Percentiles rank a stretch among this genome's conserved stretches.
Evolutionary conservation across 352 stramenopile genomes (phyloP).

Genomic region (Pythium periplocum): DNA sequence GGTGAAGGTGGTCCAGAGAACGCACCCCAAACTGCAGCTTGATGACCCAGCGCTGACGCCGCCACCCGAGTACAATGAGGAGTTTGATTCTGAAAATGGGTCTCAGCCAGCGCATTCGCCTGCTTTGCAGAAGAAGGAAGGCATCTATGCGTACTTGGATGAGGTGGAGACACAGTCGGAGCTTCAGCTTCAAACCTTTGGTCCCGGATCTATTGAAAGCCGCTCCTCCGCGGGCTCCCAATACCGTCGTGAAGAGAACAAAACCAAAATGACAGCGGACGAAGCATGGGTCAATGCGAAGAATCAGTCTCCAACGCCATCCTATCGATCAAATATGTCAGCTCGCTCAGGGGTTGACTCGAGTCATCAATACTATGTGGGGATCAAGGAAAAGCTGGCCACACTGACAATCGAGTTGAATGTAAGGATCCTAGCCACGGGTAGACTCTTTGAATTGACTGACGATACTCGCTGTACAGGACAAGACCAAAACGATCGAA

Average conservation of each 20-base stretch:
- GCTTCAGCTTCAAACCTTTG: slow-evolving; percentile 33
- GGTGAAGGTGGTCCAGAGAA: no score
- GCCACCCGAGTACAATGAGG: slow-evolving; percentile 30
- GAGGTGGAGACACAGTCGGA: slow-evolving; percentile 61
- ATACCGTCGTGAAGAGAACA: slow-evolving; percentile 11
- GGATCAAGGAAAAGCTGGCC: slow-evolving; percentile 78
- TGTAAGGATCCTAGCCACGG: slow-evolving; percentile 21
- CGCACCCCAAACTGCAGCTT: slow-evolving; percentile 21
- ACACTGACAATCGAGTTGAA: slow-evolving; percentile 76
- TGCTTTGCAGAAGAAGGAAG: slow-evolving; percentile 3
- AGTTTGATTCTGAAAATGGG: slow-evolving; percentile 21
- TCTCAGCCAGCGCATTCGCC: slow-evolving; percentile 22
- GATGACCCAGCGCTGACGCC: slow-evolving; percentile 33
- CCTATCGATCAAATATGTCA: slow-evolving; percentile 24
- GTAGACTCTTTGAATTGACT: neutral
- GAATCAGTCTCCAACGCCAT: slow-evolving; percentile 19
- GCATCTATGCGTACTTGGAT: slow-evolving; percentile 82
- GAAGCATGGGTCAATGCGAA: slow-evolving; percentile 32
- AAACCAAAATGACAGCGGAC: slow-evolving; percentile 9
- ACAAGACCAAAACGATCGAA: slow-evolving; percentile 84
- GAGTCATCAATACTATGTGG: slow-evolving; percentile 57
- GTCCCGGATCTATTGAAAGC: slow-evolving; percentile 8
- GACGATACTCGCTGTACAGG: slow-evolving; percentile 19
- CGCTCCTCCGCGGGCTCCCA: slow-evolving; percentile 5
- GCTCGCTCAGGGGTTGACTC: slow-evolving; percentile 20